These are phyloP conservation scores for Aspergillus bombycis DNA, from an alignment of 2,329 filamentous ascomycete genomes.

Conservation along the genomic window DNA sequence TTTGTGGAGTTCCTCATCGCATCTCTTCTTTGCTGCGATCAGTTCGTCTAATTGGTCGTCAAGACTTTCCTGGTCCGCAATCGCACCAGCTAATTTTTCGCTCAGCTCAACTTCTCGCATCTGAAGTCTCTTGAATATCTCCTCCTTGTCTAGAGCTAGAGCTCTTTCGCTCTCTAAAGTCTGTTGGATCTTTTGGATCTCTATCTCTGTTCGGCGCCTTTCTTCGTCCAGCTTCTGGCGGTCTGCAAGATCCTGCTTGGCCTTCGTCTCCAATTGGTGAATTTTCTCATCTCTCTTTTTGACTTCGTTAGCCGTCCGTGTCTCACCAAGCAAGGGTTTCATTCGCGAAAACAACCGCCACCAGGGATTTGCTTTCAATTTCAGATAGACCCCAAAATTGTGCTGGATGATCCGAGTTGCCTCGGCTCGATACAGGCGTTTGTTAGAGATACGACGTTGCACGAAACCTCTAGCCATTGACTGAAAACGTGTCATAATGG, in stretches of 20 bases:
- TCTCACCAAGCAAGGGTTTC: constrained; percentile 91
- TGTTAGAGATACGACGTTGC: constrained; percentile 85
- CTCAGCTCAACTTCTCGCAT: constrained; percentile 86
- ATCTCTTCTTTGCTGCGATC: constrained; percentile 83
- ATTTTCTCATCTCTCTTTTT: constrained; percentile 96
- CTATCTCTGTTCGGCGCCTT: constrained; percentile 79
- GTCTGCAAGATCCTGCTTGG: constrained; percentile 73
- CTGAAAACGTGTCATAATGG: constrained; percentile 93
- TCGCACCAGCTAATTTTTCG: constrained; percentile 87
- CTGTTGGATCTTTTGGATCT: constrained; percentile 88
- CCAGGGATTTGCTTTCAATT: constrained; percentile 92
- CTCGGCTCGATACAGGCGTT: constrained; percentile 90
- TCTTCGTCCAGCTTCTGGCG: constrained; percentile 88
- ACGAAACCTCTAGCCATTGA: constrained; percentile 88
- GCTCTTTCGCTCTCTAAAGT: constrained; percentile 93
- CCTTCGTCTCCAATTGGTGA: constrained; percentile 79
- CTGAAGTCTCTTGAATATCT: constrained; percentile 97
- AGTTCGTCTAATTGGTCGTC: constrained; percentile 92
- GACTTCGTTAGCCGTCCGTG: constrained; percentile 87
- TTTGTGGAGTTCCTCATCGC: constrained; percentile 80
- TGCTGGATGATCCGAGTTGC: constrained; percentile 92
- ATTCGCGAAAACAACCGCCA: constrained; percentile 95
- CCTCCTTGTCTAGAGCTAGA: constrained; percentile 95
- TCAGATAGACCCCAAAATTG: constrained; percentile 89
- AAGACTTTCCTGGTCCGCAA: constrained; percentile 90